These are phyloP conservation scores for Casuarina cunninghamiana DNA, from an alignment of 306 rosid species.

Conservation along the genomic window DNA sequence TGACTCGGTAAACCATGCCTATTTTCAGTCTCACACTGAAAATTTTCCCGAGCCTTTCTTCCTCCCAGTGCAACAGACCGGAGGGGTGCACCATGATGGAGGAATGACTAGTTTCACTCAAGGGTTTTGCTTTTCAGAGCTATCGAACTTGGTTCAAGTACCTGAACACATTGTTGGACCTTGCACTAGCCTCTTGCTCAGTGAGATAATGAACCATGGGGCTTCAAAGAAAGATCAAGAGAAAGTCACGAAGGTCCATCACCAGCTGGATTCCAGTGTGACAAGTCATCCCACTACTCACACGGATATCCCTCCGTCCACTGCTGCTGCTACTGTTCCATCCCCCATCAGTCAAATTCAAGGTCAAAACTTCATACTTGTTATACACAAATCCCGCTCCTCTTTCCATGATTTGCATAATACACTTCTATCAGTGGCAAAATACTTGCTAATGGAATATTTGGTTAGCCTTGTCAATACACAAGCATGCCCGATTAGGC, in stretches of 20 bases:
- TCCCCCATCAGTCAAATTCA: slow-evolving; percentile 45
- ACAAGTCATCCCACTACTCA: slow-evolving; percentile 26
- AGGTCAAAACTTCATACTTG: slow-evolving; percentile 42
- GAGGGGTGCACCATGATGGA: slow-evolving; percentile 22
- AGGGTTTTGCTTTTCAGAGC: slow-evolving; percentile 77
- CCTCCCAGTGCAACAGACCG: slow-evolving; percentile 41
- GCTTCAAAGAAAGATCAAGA: slow-evolving; percentile 48
- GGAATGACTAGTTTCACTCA: slow-evolving; percentile 29
- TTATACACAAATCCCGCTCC: not conserved
- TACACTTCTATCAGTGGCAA: not conserved
- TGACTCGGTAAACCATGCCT: slow-evolving; percentile 48
- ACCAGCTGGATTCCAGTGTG: slow-evolving; percentile 40
- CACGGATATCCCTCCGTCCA: slow-evolving; percentile 24
- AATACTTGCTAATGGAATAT: not conserved
- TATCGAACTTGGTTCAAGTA: slow-evolving; percentile 42
- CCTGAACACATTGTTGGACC: slow-evolving; percentile 43
- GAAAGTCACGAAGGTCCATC: slow-evolving; percentile 34
- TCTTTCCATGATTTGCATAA: not conserved
- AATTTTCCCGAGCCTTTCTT: slow-evolving; percentile 49
- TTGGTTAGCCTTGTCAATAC: not conserved
- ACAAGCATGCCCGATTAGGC: not conserved
- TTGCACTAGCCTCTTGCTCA: slow-evolving; percentile 60
- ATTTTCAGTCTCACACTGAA: slow-evolving; percentile 42
- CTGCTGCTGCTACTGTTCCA: slow-evolving; percentile 41
- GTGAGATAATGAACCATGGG: slow-evolving; percentile 60